A percentile compares a stretch with the other conserved stretches of the same genome.
phyloP scores from a whole-genome alignment of 1,284 basidiomycete genomes.

The Psilocybe mexicana region DNA sequence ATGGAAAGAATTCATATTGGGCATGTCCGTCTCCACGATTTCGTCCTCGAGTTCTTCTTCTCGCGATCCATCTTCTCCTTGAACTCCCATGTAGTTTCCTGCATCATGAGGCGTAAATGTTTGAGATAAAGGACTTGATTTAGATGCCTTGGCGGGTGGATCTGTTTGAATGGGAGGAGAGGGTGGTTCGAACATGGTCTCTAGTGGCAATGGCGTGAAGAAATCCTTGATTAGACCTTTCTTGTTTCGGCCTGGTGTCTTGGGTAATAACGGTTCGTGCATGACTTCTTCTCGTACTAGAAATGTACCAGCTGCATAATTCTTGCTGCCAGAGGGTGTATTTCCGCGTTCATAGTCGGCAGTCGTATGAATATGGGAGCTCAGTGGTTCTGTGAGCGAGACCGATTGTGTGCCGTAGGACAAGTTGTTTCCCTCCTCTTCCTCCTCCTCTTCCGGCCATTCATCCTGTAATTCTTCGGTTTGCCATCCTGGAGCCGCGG shows the following conservation, averaged over 20 bases:
- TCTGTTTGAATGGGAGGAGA: slow-evolving; percentile 54
- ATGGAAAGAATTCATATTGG: slow-evolving; percentile 41
- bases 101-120: slow-evolving; percentile 7
- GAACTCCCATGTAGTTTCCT: neutral
- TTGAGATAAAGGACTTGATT: slow-evolving; percentile 11
- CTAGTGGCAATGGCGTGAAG: slow-evolving; percentile 82
- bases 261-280: slow-evolving; percentile 54
- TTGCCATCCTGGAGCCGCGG: slow-evolving; percentile 63
- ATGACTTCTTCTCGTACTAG: slow-evolving; percentile 74
- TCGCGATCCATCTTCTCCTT: slow-evolving; percentile 12
- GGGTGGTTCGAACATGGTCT: slow-evolving; percentile 90
- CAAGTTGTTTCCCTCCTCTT: slow-evolving; percentile 40
- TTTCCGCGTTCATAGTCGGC: slow-evolving; percentile 33
- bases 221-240: slow-evolving; percentile 73
- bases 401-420: slow-evolving; percentile 52
- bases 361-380: slow-evolving; percentile 49
- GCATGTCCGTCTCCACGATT: slow-evolving; percentile 41
- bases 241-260: slow-evolving; percentile 63
- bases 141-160: slow-evolving; percentile 4
- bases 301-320: slow-evolving; percentile 65
- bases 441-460: slow-evolving; percentile 66
- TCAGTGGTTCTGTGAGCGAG: slow-evolving; percentile 63
- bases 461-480: slow-evolving; percentile 79
- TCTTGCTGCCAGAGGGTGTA: slow-evolving; percentile 28
- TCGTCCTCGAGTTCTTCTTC: slow-evolving; percentile 37